Base-by-base conservation (phyloP, 202 grass and related monocot species). In the Musa balbisiana region DNA sequence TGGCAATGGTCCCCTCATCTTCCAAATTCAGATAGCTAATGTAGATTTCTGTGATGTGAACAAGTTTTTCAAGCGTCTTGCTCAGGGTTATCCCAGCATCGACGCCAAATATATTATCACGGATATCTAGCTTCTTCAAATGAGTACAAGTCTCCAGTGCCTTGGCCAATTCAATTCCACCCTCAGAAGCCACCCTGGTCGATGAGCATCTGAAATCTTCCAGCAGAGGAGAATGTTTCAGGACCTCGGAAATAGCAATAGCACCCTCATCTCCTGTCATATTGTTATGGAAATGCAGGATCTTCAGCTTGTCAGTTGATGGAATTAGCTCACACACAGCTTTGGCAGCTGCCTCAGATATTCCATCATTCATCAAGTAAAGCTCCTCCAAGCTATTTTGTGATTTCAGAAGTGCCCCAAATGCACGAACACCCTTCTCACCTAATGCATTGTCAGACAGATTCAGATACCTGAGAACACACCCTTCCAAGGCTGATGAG, bases 221-320 rank as follows among this genome's bases (percentile, higher is more conserved):
- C 62, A 91, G 27, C 58, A 81, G 56, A 64, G 91, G 88, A 76
- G 85, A 90, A 53, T 49, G 67, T 55, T 84, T 90, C 69, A 94
- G 84, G 14, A 94, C 62, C 69, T 90, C 76, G 53, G 81, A 73
- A 79, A 94, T 85, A 16, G 76, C 72, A 80, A 86, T 71, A 10
- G 83, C 91, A 51, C 88, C 91, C 80, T 90, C 91, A 77, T 94
- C 88, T 70, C 91, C 91, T 16, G 83, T 88, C 89, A 91, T 86
- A 60, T 91, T 91, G 56, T 91, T 91, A 73, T 88, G 83, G 69
- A 91, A 88, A 72, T 88, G 85, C 62, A 88, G 80, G 67, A 88
- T 69, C 54, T 88, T 91, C 33, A 88, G 73, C 74, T 88, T 94
- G 49, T 87, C 82, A 22, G 83, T 88, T 55, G 85, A 88, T 67